Evolutionary conservation across 2,329 filamentous ascomycete genomes (phyloP).

Genomic region (Alternaria brassicae): DNA sequence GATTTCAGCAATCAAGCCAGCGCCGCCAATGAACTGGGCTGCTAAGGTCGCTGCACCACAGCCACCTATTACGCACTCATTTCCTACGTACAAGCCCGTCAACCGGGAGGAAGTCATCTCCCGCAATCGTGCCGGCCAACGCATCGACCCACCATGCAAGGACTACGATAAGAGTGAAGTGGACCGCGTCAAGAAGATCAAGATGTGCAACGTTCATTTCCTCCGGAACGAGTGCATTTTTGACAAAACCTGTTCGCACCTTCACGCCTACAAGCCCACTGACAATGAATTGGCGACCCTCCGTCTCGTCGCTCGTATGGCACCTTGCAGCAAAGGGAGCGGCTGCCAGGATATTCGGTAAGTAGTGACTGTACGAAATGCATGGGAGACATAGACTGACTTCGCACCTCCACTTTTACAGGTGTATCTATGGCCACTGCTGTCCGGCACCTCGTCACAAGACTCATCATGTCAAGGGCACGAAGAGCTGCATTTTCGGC

Average conservation of each 20-base stretch:
- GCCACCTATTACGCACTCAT: slow-evolving; percentile 32
- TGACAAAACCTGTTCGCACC: slow-evolving; percentile 62
- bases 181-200: slow-evolving; percentile 66
- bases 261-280: slow-evolving; percentile 61
- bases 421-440: slow-evolving; percentile 69
- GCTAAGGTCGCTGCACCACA: slow-evolving; percentile 44
- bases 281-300: slow-evolving; percentile 62
- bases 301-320: slow-evolving; percentile 67
- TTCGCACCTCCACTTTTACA: not conserved
- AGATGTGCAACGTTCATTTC: slow-evolving; percentile 69
- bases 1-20: slow-evolving; percentile 14
- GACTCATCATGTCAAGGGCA: slow-evolving; percentile 54
- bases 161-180: slow-evolving; percentile 63
- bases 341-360: slow-evolving; percentile 66
- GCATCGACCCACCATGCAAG: slow-evolving; percentile 62
- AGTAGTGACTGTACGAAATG: slow-evolving; percentile 63
- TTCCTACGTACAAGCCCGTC: slow-evolving; percentile 31
- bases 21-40: slow-evolving; percentile 38
- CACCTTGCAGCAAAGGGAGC: slow-evolving; percentile 65
- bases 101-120: slow-evolving; percentile 53
- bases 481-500: slow-evolving; percentile 64
- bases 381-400: not conserved
- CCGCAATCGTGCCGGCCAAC: slow-evolving; percentile 66
- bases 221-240: slow-evolving; percentile 66
- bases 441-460: slow-evolving; percentile 60